Percentiles rank a stretch among this genome's conserved stretches.
These are phyloP conservation scores for Plantago major DNA, from an alignment of 257 asterid genomes.

Conservation along the genomic window DNA sequence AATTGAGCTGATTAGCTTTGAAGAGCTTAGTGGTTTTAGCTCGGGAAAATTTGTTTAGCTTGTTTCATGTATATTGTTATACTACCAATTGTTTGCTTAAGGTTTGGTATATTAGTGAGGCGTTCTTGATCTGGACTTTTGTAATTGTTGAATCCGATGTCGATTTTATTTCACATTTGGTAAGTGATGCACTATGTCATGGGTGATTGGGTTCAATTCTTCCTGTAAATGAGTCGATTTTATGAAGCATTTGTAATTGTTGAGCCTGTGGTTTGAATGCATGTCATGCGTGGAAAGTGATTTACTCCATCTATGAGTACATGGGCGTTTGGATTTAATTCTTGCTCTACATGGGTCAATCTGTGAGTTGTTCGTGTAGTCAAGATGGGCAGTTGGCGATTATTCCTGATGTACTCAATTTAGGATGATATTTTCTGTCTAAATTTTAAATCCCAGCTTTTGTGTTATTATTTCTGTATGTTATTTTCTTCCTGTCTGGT, in stretches of 20 bases:
- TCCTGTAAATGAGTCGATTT: background rate
- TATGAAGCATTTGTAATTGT: background rate
- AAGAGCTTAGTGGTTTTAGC: too few relatives aligned
- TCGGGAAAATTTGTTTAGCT: background rate
- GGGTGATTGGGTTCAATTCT: background rate
- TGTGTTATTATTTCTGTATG: too few relatives aligned
- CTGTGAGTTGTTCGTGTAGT: too few relatives aligned
- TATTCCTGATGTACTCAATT: background rate
- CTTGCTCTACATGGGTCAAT: background rate
- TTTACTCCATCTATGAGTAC: too few relatives aligned
- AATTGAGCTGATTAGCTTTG: background rate
- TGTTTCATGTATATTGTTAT: background rate
- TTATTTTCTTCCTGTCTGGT: too few relatives aligned
- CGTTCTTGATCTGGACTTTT: background rate
- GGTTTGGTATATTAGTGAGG: too few relatives aligned
- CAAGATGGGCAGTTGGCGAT: too few relatives aligned
- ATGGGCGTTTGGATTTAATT: too few relatives aligned
- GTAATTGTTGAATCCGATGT: background rate
- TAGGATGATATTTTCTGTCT: background rate
- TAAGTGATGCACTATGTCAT: slow-evolving; percentile 7
- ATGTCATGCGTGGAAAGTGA: background rate
- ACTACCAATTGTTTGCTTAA: too few relatives aligned
- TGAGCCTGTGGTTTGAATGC: background rate
- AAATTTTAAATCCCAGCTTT: slow-evolving; percentile 5
- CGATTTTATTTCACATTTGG: slow-evolving; percentile 1